Conservation (phyloP, 208 protist species). For the Polymyxa betae region DNA sequence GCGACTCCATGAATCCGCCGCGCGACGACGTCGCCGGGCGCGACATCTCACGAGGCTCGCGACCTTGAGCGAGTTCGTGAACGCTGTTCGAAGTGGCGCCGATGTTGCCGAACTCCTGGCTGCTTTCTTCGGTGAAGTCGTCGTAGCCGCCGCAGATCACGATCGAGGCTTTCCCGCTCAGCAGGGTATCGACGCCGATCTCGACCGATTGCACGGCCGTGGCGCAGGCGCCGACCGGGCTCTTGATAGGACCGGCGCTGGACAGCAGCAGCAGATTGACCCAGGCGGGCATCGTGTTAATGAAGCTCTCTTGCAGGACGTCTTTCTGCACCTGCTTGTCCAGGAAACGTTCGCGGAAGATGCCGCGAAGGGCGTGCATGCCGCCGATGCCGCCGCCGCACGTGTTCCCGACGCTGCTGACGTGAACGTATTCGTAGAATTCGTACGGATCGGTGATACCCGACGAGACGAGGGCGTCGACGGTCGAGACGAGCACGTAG, state of each 20-base stretch:
- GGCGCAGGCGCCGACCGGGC: conserved; percentile 80
- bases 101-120: conserved; percentile 78
- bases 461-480: conserved; percentile 73
- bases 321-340: conserved; percentile 69
- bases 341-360: conserved; percentile 72
- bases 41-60: conserved; percentile 74
- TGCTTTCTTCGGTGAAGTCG: conserved; percentile 75
- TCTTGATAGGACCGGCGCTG: conserved; percentile 77
- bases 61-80: conserved; percentile 67
- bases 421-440: conserved; percentile 80
- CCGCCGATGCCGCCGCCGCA: conserved; percentile 75
- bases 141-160: conserved; percentile 76
- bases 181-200: conserved; percentile 76
- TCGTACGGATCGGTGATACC: conserved; percentile 80
- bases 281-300: conserved; percentile 81
- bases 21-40: conserved; percentile 72
- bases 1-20: conserved; percentile 78
- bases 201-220: conserved; percentile 80
- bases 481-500: conserved; percentile 74
- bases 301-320: conserved; percentile 76
- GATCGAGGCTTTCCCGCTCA: conserved; percentile 71
- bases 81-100: conserved; percentile 72
- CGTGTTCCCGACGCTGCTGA: conserved; percentile 76
- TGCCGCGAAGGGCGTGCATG: conserved; percentile 68
- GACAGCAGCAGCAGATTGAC: conserved; percentile 79